Evolutionary conservation across 192 early-diverging fungal genomes (phyloP), one percentile per base, ranked within the genome.

Genomic region (Rhizoclosmatium globosum): DNA sequence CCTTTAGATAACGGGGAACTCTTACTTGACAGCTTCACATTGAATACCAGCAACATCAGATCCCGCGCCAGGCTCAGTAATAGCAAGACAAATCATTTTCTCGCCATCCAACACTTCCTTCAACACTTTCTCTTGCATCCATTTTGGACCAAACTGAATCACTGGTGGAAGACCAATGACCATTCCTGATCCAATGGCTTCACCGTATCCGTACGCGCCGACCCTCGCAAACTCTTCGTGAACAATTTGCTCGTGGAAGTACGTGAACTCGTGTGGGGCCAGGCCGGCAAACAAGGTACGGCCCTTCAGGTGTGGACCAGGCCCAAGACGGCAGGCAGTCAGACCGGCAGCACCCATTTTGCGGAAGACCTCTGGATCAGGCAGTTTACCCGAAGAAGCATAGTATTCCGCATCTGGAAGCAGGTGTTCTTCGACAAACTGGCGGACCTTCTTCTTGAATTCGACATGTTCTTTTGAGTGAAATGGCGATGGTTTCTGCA

Each of bases 51-150:
- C 67, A 9, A 68, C 67, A 68, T 68, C 67, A 13, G 6, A 11
- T 46, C 67, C 67, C 7, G 44, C 67, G 3, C 44, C 31, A 19
- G 86, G 79, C 64, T 88, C 86, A 23, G 82, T 77, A 67, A 89
- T 89, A 15, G 88, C 88, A 65, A 89, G 77, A 71, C 86, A 86
- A 71, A 89, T 89, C 45, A 53, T 44, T 82, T 88, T 89, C 50
- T 85, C 69, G 21, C 88, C 88, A 43, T 64, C 42, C 31, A 89
- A 56, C 2, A 88, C 83, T 58, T 82, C 80, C 2, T 50, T 45
- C 31, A 87, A 64, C 7, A 89, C 74, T 44, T 64, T 76, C 58
- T 89, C 83, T 60, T 83, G 72, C 78, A 89, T 80, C 62, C 58
- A 61, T 41, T 67, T 58, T 2, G 76, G 74, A 6, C 85, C 86